phyloP scores from a whole-genome alignment of 2,329 filamentous ascomycete species.

The Talaromyces sp. region DNA sequence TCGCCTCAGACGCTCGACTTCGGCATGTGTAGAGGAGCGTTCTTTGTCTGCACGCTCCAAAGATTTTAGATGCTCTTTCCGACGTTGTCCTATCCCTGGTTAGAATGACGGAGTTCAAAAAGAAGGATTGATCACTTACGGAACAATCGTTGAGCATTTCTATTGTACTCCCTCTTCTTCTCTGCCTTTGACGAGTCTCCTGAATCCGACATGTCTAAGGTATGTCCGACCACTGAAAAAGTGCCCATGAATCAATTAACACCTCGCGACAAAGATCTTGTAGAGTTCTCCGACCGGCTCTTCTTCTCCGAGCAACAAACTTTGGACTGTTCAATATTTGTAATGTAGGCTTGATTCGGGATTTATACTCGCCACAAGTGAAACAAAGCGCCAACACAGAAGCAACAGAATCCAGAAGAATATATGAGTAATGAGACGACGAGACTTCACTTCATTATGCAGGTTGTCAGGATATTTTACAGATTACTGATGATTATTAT shows the following conservation, averaged over 20 bases:
- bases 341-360: not conserved
- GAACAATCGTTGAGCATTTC: constrained; percentile 45
- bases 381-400: not conserved
- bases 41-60: constrained; percentile 43
- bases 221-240: not conserved
- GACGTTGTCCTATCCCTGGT: constrained; percentile 35
- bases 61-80: constrained; percentile 45
- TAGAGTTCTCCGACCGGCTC: not conserved
- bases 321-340: not conserved
- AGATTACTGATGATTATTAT: constrained; percentile 6
- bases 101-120: constrained; percentile 1
- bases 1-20: constrained; percentile 40
- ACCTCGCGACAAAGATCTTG: not conserved
- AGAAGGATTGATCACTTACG: constrained; percentile 26
- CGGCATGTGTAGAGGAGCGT: constrained; percentile 37
- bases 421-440: not conserved
- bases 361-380: not conserved
- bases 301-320: not conserved
- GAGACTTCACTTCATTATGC: not conserved
- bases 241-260: not conserved
- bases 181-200: constrained; percentile 28
- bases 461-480: not conserved
- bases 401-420: not conserved
- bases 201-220: constrained; percentile 27
- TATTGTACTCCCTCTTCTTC: constrained; percentile 35